A percentile compares a stretch with the other conserved stretches of the same genome.
Conservation (phyloP, 495 filamentous ascomycete species). For the Rostrohypoxylon terebratum region DNA sequence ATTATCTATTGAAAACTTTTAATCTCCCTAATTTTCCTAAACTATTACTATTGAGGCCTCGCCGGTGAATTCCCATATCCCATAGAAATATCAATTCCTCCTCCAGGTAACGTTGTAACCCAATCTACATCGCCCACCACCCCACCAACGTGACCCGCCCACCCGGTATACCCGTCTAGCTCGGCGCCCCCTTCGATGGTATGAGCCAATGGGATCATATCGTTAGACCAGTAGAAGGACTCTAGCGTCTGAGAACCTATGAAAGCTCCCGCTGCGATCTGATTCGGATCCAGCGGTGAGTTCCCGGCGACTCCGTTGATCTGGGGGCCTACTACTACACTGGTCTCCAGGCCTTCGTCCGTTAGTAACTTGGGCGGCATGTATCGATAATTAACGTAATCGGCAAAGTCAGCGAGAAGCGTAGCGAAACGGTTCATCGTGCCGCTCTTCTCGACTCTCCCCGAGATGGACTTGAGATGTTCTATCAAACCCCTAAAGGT, state of each 20-base stretch:
- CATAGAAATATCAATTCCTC: slow-evolving; percentile 11
- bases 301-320: not conserved
- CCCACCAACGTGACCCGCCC: slow-evolving; percentile 10
- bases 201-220: slow-evolving; percentile 24
- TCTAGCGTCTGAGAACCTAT: slow-evolving; percentile 14
- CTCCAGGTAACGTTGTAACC: slow-evolving; percentile 6
- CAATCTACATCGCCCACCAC: slow-evolving; percentile 15
- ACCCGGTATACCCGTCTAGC: slow-evolving; percentile 11
- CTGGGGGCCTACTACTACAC: not conserved
- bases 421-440: slow-evolving; percentile 33
- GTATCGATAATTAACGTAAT: slow-evolving; percentile 29
- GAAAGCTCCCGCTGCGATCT: not conserved
- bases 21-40: not conserved
- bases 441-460: slow-evolving; percentile 20
- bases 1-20: not conserved
- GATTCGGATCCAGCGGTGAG: not conserved
- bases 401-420: slow-evolving; percentile 26
- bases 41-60: not conserved
- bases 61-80: slow-evolving; percentile 8
- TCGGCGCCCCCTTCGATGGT: slow-evolving; percentile 27
- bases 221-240: slow-evolving; percentile 26
- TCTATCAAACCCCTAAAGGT: slow-evolving; percentile 9
- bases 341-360: not conserved
- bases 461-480: slow-evolving; percentile 12
- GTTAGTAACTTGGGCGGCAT: not conserved